Evolutionary conservation across 2,329 filamentous ascomycete genomes (phyloP).

Genomic region (Hymenotorrendiella dingleyae): DNA sequence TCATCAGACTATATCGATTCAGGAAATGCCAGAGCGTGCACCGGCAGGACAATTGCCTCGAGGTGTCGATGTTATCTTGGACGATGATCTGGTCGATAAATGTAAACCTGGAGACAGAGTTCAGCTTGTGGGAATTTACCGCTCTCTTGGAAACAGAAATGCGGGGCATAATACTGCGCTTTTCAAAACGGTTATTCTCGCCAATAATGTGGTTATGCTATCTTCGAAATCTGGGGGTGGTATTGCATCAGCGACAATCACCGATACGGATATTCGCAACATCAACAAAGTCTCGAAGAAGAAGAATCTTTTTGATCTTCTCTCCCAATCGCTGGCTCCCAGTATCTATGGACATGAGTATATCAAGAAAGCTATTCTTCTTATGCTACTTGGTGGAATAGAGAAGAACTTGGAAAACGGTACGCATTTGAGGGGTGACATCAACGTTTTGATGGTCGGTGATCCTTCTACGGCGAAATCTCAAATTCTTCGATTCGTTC

Average conservation of each 20-base stretch:
- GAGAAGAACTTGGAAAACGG: slow-evolving; percentile 99
- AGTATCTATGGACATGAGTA: slow-evolving; percentile 97
- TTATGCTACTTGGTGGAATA: slow-evolving; percentile 92
- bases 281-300: slow-evolving; percentile 98
- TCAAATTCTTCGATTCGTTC: slow-evolving; percentile 91
- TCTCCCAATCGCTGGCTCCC: slow-evolving; percentile 89
- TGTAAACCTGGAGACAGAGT: slow-evolving; percentile 95
- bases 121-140: slow-evolving; percentile 92
- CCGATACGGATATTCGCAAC: slow-evolving; percentile 94
- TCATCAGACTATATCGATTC: slow-evolving; percentile 95
- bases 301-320: slow-evolving; percentile 83
- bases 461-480: slow-evolving; percentile 98
- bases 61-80: slow-evolving; percentile 91
- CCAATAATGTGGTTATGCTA: slow-evolving; percentile 90
- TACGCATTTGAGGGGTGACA: slow-evolving; percentile 94
- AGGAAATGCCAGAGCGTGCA: slow-evolving; percentile 97
- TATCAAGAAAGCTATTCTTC: slow-evolving; percentile 93
- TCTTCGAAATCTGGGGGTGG: slow-evolving; percentile 95
- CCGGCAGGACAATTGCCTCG: slow-evolving; percentile 92
- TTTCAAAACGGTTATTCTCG: slow-evolving; percentile 89
- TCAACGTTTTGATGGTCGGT: slow-evolving; percentile 98
- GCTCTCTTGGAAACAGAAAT: slow-evolving; percentile 91
- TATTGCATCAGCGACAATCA: slow-evolving; percentile 85
- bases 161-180: slow-evolving; percentile 83
- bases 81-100: slow-evolving; percentile 91